Conservation (phyloP, 345 rosid genomes). For the Lumnitzera littorea region DNA sequence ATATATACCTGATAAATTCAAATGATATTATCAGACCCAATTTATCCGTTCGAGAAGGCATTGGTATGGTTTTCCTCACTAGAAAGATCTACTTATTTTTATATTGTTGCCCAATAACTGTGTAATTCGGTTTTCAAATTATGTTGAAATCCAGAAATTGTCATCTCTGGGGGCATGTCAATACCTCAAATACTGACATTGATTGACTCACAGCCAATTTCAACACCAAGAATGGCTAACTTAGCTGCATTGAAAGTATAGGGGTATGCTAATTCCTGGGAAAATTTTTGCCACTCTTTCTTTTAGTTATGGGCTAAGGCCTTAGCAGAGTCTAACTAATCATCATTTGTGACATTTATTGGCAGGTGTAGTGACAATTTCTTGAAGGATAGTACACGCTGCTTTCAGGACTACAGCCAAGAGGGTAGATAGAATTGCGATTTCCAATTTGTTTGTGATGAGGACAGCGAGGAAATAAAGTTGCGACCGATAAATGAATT, state of each 20-base stretch:
- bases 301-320: too few relatives aligned
- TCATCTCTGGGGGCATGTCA: constrained; percentile 47
- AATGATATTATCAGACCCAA: constrained; percentile 46
- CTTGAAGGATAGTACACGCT: too few relatives aligned
- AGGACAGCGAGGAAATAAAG: too few relatives aligned
- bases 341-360: too few relatives aligned
- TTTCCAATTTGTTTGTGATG: too few relatives aligned
- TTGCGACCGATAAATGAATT: too few relatives aligned
- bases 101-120: neutral
- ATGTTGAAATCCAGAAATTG: constrained; percentile 29
- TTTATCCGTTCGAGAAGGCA: constrained; percentile 55
- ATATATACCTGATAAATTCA: constrained; percentile 35
- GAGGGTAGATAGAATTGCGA: too few relatives aligned
- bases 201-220: constrained; percentile 16
- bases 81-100: neutral
- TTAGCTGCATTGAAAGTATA: constrained; percentile 4
- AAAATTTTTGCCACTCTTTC: too few relatives aligned
- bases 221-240: constrained; percentile 12
- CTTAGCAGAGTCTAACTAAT: too few relatives aligned
- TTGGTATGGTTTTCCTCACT: constrained; percentile 23
- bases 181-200: constrained; percentile 36
- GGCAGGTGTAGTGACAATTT: too few relatives aligned
- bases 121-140: neutral
- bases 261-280: too few relatives aligned
- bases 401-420: too few relatives aligned